Conservation (phyloP, 2,329 filamentous ascomycete genomes). For the Colletotrichum horii region DNA sequence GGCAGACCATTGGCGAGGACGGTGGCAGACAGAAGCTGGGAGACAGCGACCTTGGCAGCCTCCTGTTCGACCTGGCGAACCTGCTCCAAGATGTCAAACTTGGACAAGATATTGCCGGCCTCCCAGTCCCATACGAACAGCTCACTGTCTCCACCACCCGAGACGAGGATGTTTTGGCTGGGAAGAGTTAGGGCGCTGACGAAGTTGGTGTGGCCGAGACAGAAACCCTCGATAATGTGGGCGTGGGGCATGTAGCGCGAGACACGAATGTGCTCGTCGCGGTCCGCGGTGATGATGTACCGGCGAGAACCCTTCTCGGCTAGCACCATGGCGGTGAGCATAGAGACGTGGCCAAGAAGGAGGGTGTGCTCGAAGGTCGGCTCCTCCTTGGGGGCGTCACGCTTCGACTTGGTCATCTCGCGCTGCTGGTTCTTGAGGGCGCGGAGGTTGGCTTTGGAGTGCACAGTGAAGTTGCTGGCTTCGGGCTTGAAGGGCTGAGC, state of each 20-base stretch:
- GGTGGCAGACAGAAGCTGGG: conserved; percentile 40
- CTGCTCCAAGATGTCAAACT: conserved; percentile 54
- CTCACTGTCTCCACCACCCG: conserved; percentile 83
- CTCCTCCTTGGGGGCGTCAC: conserved; percentile 36
- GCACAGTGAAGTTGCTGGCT: conserved; percentile 66
- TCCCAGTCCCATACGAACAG: conserved; percentile 86
- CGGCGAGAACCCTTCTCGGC: conserved; percentile 46
- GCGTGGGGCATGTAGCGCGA: conserved; percentile 82
- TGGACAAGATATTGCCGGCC: conserved; percentile 56
- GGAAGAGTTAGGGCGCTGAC: conserved; percentile 78
- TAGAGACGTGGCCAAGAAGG: conserved; percentile 91
- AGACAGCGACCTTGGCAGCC: conserved; percentile 52
- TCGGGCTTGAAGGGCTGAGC: conserved; percentile 48
- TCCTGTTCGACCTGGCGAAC: conserved; percentile 33
- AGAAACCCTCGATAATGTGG: conserved; percentile 88
- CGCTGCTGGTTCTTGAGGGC: conserved; percentile 63
- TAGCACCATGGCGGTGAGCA: conserved; percentile 79
- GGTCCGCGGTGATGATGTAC: conserved; percentile 62
- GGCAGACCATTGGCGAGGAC: conserved; percentile 14
- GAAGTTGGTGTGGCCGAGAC: conserved; percentile 87
- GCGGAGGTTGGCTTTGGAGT: conserved; percentile 66
- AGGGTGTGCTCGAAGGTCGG: conserved; percentile 75
- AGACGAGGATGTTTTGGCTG: conserved; percentile 71
- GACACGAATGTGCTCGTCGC: conserved; percentile 81
- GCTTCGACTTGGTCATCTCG: conserved; percentile 24